Conservation (phyloP, 768 basidiomycete species). For the Sarcomyxa edulis region DNA sequence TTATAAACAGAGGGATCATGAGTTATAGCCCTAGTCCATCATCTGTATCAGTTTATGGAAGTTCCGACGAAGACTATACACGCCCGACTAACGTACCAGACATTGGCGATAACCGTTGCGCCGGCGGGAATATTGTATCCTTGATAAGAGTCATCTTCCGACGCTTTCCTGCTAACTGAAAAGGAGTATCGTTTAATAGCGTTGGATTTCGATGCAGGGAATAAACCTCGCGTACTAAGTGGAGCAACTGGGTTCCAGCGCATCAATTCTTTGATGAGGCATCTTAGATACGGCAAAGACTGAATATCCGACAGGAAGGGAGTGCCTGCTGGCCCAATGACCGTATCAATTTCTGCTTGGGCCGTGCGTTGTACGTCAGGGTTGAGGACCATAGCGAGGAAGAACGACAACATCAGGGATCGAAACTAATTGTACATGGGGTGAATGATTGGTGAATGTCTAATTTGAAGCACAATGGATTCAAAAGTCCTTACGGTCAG, state of each 20-base stretch:
- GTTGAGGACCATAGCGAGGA: conserved; percentile 16
- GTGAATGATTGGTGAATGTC: no score
- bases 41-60: no score
- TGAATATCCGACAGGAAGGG: conserved; percentile 18
- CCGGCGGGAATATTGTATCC: conserved; percentile 30
- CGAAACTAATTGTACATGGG: no score
- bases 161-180: no score
- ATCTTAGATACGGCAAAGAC: conserved; percentile 18
- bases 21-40: conserved; percentile 8
- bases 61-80: no score
- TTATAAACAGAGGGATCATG: conserved; percentile 11
- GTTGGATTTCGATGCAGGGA: conserved; percentile 3
- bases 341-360: conserved; percentile 16
- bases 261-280: conserved; percentile 17
- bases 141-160: conserved; percentile 26
- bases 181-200: background rate
- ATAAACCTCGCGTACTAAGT: conserved; percentile 16
- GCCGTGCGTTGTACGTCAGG: conserved; percentile 15
- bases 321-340: conserved; percentile 15
- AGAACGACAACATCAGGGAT: no score
- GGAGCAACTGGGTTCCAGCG: conserved; percentile 25
- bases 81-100: conserved; percentile 26
- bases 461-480: background rate
- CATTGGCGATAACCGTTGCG: conserved; percentile 21
- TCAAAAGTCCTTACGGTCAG: conserved; percentile 4